Evolutionary conservation across 1,284 basidiomycete genomes (phyloP).

Genomic region (Apiotrichum brassicae): DNA sequence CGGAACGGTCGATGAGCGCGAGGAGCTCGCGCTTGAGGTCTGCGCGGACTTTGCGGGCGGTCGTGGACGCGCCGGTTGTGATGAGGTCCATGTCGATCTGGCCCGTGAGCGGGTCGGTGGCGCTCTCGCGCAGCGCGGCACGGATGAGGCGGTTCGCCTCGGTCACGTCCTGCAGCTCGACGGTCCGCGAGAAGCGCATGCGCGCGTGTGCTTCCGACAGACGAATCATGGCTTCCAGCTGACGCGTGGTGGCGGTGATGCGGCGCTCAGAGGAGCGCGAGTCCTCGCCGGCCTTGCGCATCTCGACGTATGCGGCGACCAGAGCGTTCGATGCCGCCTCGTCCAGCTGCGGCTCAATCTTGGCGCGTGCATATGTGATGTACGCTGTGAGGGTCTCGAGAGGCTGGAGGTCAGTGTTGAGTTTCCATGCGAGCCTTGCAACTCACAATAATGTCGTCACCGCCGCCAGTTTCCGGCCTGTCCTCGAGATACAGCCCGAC

Average conservation of each 20-base stretch:
- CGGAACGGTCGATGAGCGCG: constrained; percentile 59
- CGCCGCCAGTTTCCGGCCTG: constrained; percentile 60
- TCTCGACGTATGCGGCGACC: constrained; percentile 81
- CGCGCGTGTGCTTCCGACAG: constrained; percentile 92
- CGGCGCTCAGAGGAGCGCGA: constrained; percentile 80
- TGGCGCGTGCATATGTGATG: constrained; percentile 87
- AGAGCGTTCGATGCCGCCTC: constrained; percentile 80
- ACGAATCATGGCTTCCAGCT: constrained; percentile 97
- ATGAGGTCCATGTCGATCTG: constrained; percentile 88
- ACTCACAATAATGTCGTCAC: constrained; percentile 60
- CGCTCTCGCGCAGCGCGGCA: constrained; percentile 87
- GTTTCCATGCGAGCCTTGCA: neutral
- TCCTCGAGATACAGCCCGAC: constrained; percentile 94
- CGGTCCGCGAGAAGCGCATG: constrained; percentile 81
- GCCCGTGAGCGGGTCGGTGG: constrained; percentile 90
- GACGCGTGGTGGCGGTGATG: constrained; percentile 95
- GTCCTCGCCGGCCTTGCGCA: constrained; percentile 87
- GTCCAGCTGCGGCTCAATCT: constrained; percentile 80
- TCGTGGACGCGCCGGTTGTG: constrained; percentile 82
- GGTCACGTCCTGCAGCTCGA: constrained; percentile 78
- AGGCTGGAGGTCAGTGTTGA: constrained; percentile 45
- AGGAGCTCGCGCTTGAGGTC: constrained; percentile 74
- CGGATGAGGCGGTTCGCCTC: constrained; percentile 91
- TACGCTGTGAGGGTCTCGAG: constrained; percentile 86
- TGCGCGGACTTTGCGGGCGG: constrained; percentile 72